A percentile compares a stretch with the other conserved stretches of the same genome.
Evolutionary conservation across 495 filamentous ascomycete species (phyloP).

Genomic region (Letharia lupina): DNA sequence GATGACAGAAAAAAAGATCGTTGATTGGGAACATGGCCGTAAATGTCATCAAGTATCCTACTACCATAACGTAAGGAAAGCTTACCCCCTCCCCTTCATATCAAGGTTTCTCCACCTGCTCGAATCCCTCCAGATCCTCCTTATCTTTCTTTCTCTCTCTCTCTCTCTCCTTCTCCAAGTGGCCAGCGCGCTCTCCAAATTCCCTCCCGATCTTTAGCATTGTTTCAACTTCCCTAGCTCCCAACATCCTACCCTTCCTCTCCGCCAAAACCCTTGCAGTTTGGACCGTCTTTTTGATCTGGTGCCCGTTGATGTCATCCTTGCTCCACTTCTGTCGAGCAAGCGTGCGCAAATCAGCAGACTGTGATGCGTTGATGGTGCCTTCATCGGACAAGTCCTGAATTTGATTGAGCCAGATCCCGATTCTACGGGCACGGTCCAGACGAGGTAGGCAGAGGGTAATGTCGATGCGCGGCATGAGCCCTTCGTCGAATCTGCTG

Average conservation of each 20-base stretch:
- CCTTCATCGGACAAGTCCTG: slow-evolving; percentile 18
- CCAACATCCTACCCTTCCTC: slow-evolving; percentile 20
- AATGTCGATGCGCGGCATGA: slow-evolving; percentile 44
- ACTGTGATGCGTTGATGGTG: not conserved
- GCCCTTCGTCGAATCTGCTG: slow-evolving; percentile 41
- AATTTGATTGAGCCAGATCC: slow-evolving; percentile 22
- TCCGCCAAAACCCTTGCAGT: slow-evolving; percentile 23
- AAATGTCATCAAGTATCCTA: not conserved
- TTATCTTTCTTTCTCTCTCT: not conserved
- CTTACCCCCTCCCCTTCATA: not conserved
- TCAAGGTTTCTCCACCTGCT: slow-evolving; percentile 16
- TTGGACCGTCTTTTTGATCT: slow-evolving; percentile 24
- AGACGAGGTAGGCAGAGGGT: slow-evolving; percentile 23
- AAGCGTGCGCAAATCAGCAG: slow-evolving; percentile 2
- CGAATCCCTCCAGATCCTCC: slow-evolving; percentile 19
- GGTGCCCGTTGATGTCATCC: slow-evolving; percentile 22
- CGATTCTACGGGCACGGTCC: slow-evolving; percentile 15
- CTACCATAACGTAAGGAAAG: not conserved
- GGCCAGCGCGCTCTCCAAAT: slow-evolving; percentile 11
- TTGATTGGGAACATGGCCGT: not conserved
- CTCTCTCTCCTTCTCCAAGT: slow-evolving; percentile 13
- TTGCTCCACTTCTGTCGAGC: slow-evolving; percentile 20
- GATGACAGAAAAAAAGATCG: not conserved
- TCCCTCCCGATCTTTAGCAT: slow-evolving; percentile 23
- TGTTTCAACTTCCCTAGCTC: slow-evolving; percentile 18